Percentiles rank a stretch among this genome's conserved stretches.
These are phyloP conservation scores for Scytalidium lignicola DNA, from an alignment of 2,329 filamentous ascomycete genomes.

Conservation along the genomic window DNA sequence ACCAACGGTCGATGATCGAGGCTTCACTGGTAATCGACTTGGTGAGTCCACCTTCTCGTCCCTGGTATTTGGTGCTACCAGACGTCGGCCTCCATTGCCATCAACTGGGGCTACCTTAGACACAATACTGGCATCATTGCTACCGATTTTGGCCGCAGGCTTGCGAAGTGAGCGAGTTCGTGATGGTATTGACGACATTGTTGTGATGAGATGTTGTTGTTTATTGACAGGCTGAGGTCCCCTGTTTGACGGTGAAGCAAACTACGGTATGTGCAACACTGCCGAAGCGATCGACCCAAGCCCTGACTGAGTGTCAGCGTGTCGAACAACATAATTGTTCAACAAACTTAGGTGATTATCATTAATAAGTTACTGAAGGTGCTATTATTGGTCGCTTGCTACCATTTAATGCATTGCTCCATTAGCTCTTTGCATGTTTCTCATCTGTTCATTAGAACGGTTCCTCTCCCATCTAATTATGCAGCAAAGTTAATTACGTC, in stretches of 20 bases:
- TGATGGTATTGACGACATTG: slow-evolving; percentile 19
- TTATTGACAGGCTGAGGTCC: background rate
- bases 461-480: too few species aligned
- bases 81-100: background rate
- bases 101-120: slow-evolving; percentile 1
- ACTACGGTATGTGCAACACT: too few species aligned
- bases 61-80: slow-evolving; percentile 1
- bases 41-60: slow-evolving; percentile 15
- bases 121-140: background rate
- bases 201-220: slow-evolving; percentile 2
- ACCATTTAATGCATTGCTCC: too few species aligned
- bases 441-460: too few species aligned
- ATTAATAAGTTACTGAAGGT: too few species aligned
- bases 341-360: too few species aligned
- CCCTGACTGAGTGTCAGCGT: too few species aligned
- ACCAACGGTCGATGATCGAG: slow-evolving; percentile 13
- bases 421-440: too few species aligned
- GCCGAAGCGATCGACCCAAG: too few species aligned
- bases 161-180: slow-evolving; percentile 21
- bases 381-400: too few species aligned
- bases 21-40: slow-evolving; percentile 26
- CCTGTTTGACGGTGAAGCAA: background rate
- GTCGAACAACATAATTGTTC: too few species aligned
- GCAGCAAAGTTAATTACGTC: too few species aligned
- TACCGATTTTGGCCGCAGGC: slow-evolving; percentile 5